Evolutionary conservation across 1,284 basidiomycete species (phyloP), one percentile per base, ranked within the genome.

Genomic region (Vanrija pseudolonga): DNA sequence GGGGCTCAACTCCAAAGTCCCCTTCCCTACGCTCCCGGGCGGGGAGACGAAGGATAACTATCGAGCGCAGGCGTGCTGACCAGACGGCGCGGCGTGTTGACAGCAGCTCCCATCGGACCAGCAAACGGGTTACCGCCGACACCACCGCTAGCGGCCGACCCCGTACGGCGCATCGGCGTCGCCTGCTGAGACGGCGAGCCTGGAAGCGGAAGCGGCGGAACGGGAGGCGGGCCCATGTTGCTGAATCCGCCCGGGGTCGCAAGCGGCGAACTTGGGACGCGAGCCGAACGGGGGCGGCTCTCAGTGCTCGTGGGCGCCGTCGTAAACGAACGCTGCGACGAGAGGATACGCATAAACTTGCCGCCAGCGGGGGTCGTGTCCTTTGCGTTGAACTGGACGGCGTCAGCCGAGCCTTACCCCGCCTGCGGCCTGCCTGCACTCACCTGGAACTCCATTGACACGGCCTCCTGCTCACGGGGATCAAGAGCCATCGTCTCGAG

Each of bases 371-470:
- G 38, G 3, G 44, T 7, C 5, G 50, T 44, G 26, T 42, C 41
- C 20, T n/a, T 15, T 6, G 23, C 24, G 26, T 24, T 48, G 22
- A 18, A 46, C 9, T 12, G 28, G 26, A 6, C 28, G 22, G 17
- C 36, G 18, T 24, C 23, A 18, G 2, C 4, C 32, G 14, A n/a
- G n/a, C n/a, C n/a, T n/a, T n/a, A n/a, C n/a, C n/a, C n/a, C n/a
- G n/a, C n/a, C n/a, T n/a, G n/a, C n/a, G n/a, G n/a, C n/a, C n/a
- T n/a, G n/a, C n/a, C n/a, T n/a, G n/a, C 9, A 18, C 68, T 62
- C 55, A 89, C 89, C 80, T 91, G 88, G 79, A 92, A 95, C 72
- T 95, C 91, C 18, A 94, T 81, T 14, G 88, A 88, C 59, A 94
- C 86, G 37, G 83, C 82, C 7, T 86, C 86, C 32, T 89, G 78